Conservation (phyloP, 2,329 filamentous ascomycete species). For the Penicillium sp. region DNA sequence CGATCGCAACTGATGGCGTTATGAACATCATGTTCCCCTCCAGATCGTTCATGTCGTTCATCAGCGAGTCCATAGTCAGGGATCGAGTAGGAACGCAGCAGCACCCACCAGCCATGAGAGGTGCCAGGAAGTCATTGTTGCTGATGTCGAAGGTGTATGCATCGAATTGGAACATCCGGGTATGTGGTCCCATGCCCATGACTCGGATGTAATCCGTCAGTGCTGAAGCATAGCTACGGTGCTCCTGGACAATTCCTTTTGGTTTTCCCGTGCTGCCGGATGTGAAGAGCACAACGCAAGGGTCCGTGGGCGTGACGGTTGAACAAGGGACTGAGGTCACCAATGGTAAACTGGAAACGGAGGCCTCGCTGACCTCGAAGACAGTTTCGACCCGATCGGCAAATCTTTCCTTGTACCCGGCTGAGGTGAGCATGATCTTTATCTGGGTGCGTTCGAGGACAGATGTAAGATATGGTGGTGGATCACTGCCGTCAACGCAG, state of each 20-base stretch:
- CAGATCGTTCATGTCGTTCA: conserved; percentile 13
- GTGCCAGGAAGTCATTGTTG: conserved; percentile 20
- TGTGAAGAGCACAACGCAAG: conserved; percentile 22
- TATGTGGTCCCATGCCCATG: conserved; percentile 13
- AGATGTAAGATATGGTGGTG: conserved; percentile 59
- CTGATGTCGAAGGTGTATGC: conserved; percentile 26
- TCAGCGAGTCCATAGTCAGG: conserved; percentile 11
- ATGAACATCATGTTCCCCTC: conserved; percentile 21
- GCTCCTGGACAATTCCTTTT: conserved; percentile 23
- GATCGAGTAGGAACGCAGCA: conserved; percentile 20
- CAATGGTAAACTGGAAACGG: conserved; percentile 2
- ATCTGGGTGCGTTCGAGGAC: conserved; percentile 64
- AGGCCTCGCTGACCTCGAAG: conserved; percentile 11
- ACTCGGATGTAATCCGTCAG: conserved; percentile 17
- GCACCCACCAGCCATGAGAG: conserved; percentile 20
- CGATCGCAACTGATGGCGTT: conserved; percentile 21
- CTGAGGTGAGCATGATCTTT: conserved; percentile 53
- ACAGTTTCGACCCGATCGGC: conserved; percentile 1
- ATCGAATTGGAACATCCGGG: conserved; percentile 23
- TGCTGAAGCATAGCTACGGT: conserved; percentile 18
- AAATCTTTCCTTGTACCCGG: conserved; percentile 8
- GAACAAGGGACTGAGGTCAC: neutral
- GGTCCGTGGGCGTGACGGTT: conserved; percentile 11
- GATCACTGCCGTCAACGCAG: conserved; percentile 66
- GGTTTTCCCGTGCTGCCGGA: conserved; percentile 23